A percentile compares a stretch with the other conserved stretches of the same genome.
Conservation (phyloP, 805 yeast species). For the Candida berthetii region DNA sequence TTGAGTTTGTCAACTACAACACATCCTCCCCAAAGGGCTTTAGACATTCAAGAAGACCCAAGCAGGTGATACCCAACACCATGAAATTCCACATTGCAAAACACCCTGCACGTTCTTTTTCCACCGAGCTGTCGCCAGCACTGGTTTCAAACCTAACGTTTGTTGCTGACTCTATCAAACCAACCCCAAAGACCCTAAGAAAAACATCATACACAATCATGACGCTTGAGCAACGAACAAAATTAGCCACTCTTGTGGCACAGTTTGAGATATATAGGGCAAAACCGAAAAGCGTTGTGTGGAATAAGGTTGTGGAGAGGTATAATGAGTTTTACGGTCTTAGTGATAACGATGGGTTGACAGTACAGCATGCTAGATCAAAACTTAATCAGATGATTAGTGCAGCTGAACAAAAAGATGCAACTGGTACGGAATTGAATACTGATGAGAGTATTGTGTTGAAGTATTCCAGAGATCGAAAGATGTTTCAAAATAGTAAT, state of each 20-base stretch:
- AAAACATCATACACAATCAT: slow-evolving; percentile 3
- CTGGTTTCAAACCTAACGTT: neutral
- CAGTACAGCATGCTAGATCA: slow-evolving; percentile 3
- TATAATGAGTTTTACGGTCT: slow-evolving; percentile 1
- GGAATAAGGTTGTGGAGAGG: neutral
- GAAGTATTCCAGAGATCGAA: neutral
- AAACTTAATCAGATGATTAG: slow-evolving; percentile 1
- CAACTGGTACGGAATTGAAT: neutral
- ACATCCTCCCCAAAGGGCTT: neutral
- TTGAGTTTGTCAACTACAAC: slow-evolving; percentile 4
- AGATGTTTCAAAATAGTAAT: neutral
- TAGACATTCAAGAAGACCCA: neutral
- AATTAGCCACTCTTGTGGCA: neutral
- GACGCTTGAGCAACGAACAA: neutral
- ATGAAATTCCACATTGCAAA: slow-evolving; percentile 1
- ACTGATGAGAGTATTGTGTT: neutral
- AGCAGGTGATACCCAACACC: slow-evolving; percentile 1
- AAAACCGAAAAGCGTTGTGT: slow-evolving; percentile 1
- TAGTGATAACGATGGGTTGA: neutral
- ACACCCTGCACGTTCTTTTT: neutral
- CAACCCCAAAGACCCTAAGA: neutral
- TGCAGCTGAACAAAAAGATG: slow-evolving; percentile 1
- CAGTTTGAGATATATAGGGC: neutral
- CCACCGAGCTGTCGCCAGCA: neutral
- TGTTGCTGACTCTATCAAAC: neutral